phyloP scores from a whole-genome alignment of 495 filamentous ascomycete species.

The Penicillium crystallinum region DNA sequence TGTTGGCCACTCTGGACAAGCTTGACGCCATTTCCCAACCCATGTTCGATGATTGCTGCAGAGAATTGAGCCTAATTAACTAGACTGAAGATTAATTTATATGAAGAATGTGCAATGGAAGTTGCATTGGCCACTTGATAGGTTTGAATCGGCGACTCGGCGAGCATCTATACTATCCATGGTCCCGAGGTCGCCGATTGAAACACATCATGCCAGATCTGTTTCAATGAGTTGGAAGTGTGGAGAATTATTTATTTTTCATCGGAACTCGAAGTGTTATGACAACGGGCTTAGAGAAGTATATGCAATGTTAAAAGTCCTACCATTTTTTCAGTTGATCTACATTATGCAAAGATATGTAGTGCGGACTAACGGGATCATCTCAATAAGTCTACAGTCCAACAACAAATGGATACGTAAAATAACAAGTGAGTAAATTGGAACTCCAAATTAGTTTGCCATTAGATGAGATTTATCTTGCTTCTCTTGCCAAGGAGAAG shows the following conservation, averaged over 20 bases:
- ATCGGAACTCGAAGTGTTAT: no score
- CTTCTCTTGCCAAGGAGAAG: no score
- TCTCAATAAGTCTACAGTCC: no score
- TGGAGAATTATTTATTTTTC: not conserved
- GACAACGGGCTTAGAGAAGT: no score
- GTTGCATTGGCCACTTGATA: not conserved
- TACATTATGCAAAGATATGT: no score
- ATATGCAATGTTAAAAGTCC: no score
- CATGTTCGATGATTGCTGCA: not conserved
- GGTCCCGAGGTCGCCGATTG: not conserved
- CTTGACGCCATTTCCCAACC: not conserved
- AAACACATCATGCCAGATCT: not conserved
- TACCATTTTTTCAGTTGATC: no score
- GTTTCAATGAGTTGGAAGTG: not conserved
- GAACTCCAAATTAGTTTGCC: no score
- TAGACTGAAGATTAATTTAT: not conserved
- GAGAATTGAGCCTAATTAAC: not conserved
- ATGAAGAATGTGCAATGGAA: not conserved
- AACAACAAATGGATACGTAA: no score
- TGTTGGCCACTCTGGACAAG: not conserved
- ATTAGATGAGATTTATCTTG: no score
- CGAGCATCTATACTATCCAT: not conserved
- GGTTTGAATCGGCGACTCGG: not conserved
- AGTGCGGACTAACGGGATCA: no score
- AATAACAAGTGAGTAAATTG: no score